phyloP scores from a whole-genome alignment of 2,329 filamentous ascomycete species.

The Claviceps purpurea region DNA sequence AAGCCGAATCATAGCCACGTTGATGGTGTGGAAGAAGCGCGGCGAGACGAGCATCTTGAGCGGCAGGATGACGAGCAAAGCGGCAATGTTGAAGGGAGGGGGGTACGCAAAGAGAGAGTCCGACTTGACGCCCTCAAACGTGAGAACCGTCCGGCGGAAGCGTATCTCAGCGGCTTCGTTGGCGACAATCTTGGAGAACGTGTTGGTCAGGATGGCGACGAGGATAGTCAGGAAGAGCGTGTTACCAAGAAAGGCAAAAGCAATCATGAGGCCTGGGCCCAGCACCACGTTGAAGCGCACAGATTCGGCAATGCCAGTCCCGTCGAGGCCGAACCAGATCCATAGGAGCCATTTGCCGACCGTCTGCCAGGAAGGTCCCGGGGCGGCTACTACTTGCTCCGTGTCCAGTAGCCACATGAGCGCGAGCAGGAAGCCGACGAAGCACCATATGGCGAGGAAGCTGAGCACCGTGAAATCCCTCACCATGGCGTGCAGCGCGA shows the following conservation, averaged over 20 bases:
- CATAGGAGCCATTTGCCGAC: constrained; percentile 67
- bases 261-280: constrained; percentile 55
- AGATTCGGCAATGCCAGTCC: constrained; percentile 36
- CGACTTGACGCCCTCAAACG: constrained; percentile 61
- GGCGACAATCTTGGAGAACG: constrained; percentile 55
- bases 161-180: constrained; percentile 59
- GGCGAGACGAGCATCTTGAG: constrained; percentile 49
- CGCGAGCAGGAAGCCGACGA: constrained; percentile 56
- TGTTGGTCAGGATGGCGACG: constrained; percentile 60
- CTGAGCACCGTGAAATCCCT: constrained; percentile 56
- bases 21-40: constrained; percentile 57
- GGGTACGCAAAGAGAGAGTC: constrained; percentile 58
- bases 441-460: constrained; percentile 53
- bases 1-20: constrained; percentile 49
- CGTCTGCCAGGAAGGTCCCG: constrained; percentile 26
- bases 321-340: constrained; percentile 69
- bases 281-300: constrained; percentile 52
- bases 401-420: constrained; percentile 47
- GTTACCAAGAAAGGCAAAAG: constrained; percentile 62
- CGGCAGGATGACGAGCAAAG: constrained; percentile 48
- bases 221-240: constrained; percentile 63
- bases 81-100: constrained; percentile 57
- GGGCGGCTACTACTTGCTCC: constrained; percentile 10
- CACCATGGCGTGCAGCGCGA: constrained; percentile 62
- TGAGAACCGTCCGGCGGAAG: constrained; percentile 57